Percentiles rank a stretch among this genome's conserved stretches.
Evolutionary conservation across 2,329 filamentous ascomycete species (phyloP).

Genomic region (Penicillium griseofulvum): DNA sequence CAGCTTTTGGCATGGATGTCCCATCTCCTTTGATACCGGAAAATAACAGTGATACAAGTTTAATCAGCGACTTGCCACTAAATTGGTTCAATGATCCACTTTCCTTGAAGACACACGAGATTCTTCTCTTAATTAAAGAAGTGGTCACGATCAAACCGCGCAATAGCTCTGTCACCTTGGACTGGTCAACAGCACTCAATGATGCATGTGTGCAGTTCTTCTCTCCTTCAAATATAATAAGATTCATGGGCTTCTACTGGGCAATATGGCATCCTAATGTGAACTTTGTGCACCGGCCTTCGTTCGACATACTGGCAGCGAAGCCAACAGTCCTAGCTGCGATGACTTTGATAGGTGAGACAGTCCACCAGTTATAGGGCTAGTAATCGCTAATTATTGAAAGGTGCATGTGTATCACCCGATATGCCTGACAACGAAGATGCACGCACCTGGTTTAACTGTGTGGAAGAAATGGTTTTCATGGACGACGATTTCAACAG

Average conservation of each 20-base stretch:
- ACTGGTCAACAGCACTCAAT: conserved; percentile 35
- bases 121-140: conserved; percentile 35
- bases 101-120: conserved; percentile 37
- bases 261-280: conserved; percentile 40
- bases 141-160: conserved; percentile 36
- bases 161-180: conserved; percentile 34
- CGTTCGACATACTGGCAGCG: conserved; percentile 31
- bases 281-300: conserved; percentile 37
- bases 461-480: conserved; percentile 41
- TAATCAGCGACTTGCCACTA: conserved; percentile 5
- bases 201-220: conserved; percentile 25
- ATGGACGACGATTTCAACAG: conserved; percentile 38
- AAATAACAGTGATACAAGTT: conserved; percentile 1
- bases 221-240: conserved; percentile 27
- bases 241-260: conserved; percentile 38
- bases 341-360: conserved; percentile 38
- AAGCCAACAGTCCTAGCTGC: conserved; percentile 34
- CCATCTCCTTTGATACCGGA: conserved; percentile 6
- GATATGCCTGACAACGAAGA: conserved; percentile 30
- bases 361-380: neutral
- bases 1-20: neutral
- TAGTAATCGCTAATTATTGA: neutral
- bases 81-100: conserved; percentile 33
- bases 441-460: conserved; percentile 39
- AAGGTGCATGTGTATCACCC: conserved; percentile 31